phyloP scores from a whole-genome alignment of 2,329 filamentous ascomycete genomes.

The Aspergillus eucalypticola region DNA sequence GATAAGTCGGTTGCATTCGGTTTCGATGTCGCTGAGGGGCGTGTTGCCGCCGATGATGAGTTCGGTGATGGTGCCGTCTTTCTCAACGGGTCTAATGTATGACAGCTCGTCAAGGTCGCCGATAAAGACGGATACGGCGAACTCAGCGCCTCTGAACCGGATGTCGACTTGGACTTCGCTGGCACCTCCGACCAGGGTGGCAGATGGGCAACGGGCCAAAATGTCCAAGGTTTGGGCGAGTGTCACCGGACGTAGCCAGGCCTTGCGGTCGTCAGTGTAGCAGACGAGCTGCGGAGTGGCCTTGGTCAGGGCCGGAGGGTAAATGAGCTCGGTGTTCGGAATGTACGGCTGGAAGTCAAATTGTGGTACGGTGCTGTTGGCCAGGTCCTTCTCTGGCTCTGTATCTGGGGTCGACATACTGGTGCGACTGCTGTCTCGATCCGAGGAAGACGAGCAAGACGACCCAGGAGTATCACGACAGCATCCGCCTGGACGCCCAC shows the following conservation, averaged over 20 bases:
- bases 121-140: slow-evolving; percentile 79
- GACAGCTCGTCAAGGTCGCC: slow-evolving; percentile 81
- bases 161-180: slow-evolving; percentile 92
- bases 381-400: background rate
- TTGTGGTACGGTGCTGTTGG: slow-evolving; percentile 62
- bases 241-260: slow-evolving; percentile 79
- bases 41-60: slow-evolving; percentile 83
- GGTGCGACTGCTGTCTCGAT: background rate
- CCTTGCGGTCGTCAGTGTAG: slow-evolving; percentile 83
- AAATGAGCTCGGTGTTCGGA: slow-evolving; percentile 84
- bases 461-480: slow-evolving; percentile 23
- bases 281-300: slow-evolving; percentile 73
- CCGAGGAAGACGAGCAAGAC: slow-evolving; percentile 5
- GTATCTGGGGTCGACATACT: background rate
- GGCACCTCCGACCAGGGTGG: slow-evolving; percentile 85
- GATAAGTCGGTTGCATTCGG: slow-evolving; percentile 67
- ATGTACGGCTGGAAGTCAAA: slow-evolving; percentile 86
- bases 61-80: slow-evolving; percentile 46
- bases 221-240: slow-evolving; percentile 79
- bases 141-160: slow-evolving; percentile 86
- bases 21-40: slow-evolving; percentile 77
- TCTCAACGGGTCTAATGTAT: slow-evolving; percentile 69
- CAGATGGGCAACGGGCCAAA: slow-evolving; percentile 73
- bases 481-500: slow-evolving; percentile 30
- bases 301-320: slow-evolving; percentile 75